Percentiles rank a stretch among this genome's conserved stretches.
Conservation (phyloP, 1,139 yeast genomes). For the Suhomyces bokatorum region DNA sequence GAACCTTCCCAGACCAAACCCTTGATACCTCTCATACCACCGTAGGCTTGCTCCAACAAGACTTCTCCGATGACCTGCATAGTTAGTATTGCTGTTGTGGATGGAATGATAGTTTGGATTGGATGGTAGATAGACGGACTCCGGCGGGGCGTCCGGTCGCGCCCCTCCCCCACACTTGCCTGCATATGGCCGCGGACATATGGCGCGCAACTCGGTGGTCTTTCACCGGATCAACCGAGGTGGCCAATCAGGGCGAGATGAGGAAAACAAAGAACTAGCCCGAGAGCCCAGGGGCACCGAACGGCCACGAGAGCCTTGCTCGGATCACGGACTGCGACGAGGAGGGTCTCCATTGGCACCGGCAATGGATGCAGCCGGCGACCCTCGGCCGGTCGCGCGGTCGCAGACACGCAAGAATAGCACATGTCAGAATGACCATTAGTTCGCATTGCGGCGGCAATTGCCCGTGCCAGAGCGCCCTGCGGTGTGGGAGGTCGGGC, state of each 20-base stretch:
- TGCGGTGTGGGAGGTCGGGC: too few relatives aligned
- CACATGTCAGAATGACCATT: too few relatives aligned
- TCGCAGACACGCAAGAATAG: too few relatives aligned
- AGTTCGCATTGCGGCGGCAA: too few relatives aligned
- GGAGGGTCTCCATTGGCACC: too few relatives aligned
- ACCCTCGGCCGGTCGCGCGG: too few relatives aligned
- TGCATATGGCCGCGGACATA: constrained; percentile 1
- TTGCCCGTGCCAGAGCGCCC: too few relatives aligned
- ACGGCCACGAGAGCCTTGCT: too few relatives aligned
- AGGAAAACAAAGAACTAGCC: background rate
- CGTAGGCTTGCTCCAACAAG: constrained; percentile 93
- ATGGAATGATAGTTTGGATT: background rate
- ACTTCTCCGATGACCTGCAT: constrained; percentile 81
- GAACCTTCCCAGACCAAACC: constrained; percentile 99
- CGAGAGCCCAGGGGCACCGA: too few relatives aligned
- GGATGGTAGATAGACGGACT: background rate
- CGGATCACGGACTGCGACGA: too few relatives aligned
- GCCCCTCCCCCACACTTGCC: constrained; percentile 14
- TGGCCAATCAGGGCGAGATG: background rate
- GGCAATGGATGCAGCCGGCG: too few relatives aligned
- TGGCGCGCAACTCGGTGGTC: constrained; percentile 3
- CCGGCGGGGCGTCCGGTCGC: constrained; percentile 2
- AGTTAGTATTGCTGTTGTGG: constrained; percentile 7
- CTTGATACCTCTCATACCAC: constrained; percentile 99
- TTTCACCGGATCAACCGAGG: constrained; percentile 7